Percentiles rank a stretch among this genome's conserved stretches.
These are phyloP conservation scores for Torrubiella hemipterigena DNA, from an alignment of 2,329 filamentous ascomycete species.

Conservation along the genomic window DNA sequence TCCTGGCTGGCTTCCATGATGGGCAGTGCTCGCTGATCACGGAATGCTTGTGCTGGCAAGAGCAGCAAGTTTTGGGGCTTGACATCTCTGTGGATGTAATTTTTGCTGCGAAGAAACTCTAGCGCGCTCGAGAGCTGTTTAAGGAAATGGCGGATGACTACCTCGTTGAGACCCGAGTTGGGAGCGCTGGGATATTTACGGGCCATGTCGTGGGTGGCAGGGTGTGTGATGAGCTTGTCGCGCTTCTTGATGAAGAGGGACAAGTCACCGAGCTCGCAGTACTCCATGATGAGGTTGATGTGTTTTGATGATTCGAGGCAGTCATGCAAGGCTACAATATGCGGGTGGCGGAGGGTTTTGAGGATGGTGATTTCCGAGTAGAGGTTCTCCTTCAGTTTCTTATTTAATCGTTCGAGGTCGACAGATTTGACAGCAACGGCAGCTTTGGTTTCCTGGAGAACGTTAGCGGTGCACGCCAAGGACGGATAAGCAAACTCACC, in stretches of 20 bases:
- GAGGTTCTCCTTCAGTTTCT: conserved; percentile 92
- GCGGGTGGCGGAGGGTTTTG: conserved; percentile 84
- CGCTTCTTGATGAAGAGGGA: conserved; percentile 95
- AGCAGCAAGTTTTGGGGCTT: conserved; percentile 94
- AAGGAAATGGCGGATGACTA: conserved; percentile 90
- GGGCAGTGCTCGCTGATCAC: conserved; percentile 39
- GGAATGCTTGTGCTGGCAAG: conserved; percentile 66
- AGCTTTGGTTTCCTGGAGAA: conserved; percentile 56
- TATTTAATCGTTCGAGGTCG: conserved; percentile 79
- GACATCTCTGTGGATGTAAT: conserved; percentile 91
- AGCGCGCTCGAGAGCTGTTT: conserved; percentile 91
- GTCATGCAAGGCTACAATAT: conserved; percentile 93
- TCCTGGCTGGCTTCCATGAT: conserved; percentile 68
- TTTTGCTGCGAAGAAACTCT: conserved; percentile 71
- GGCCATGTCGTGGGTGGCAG: conserved; percentile 80
- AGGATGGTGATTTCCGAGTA: conserved; percentile 93
- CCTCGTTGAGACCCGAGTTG: conserved; percentile 83
- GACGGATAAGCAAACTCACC: conserved; percentile 30
- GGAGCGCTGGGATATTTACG: conserved; percentile 79
- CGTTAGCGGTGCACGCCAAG: conserved; percentile 7
- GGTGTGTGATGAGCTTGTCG: conserved; percentile 65
- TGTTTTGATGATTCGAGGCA: conserved; percentile 78
- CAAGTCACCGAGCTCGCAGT: conserved; percentile 88
- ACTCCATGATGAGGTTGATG: conserved; percentile 98
- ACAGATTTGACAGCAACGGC: conserved; percentile 96